phyloP scores from a whole-genome alignment of 2,329 filamentous ascomycete species.

The Chalaropsis thielavioides region DNA sequence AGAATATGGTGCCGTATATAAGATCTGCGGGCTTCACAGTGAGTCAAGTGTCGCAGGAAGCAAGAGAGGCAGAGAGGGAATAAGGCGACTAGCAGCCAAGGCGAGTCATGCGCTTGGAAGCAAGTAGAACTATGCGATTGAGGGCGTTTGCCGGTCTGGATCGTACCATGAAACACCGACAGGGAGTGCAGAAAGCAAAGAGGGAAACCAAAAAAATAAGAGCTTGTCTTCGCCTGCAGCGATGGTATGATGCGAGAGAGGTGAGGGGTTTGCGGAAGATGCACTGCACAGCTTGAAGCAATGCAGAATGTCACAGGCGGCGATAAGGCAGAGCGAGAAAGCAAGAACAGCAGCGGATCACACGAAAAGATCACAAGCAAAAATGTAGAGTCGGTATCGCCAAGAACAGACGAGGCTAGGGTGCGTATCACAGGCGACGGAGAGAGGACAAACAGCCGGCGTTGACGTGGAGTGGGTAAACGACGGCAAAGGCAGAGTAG shows the following conservation, averaged over 20 bases:
- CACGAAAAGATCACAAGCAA: neutral
- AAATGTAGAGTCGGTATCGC: neutral
- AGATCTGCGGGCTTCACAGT: neutral
- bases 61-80: neutral
- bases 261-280: neutral
- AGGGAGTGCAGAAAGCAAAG: neutral
- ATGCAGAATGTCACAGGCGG: neutral
- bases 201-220: conserved; percentile 2
- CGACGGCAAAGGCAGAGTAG: neutral
- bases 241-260: no score
- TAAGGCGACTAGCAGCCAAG: neutral
- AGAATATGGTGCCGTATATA: neutral
- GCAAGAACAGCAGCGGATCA: neutral
- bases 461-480: neutral
- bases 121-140: neutral
- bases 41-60: neutral
- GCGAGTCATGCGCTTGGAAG: conserved; percentile 6
- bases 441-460: neutral
- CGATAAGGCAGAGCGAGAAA: neutral
- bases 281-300: neutral
- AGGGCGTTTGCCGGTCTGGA: neutral
- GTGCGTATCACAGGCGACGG: neutral
- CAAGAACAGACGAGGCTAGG: neutral
- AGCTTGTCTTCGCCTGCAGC: neutral
- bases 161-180: neutral